These are phyloP conservation scores for Jatropha curcas DNA, from an alignment of 345 rosid species.

Conservation along the genomic window DNA sequence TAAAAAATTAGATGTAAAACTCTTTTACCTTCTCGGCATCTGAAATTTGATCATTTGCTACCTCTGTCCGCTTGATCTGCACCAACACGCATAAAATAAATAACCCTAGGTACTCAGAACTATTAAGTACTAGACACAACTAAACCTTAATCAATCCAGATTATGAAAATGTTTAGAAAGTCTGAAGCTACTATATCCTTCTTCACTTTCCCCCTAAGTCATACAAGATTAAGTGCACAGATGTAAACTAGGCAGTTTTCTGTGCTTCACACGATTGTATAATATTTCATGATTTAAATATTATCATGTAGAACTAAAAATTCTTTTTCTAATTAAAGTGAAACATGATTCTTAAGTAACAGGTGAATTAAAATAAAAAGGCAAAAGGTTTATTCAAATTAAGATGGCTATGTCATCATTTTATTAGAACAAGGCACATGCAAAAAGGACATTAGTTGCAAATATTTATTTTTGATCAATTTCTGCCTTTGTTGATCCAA, in stretches of 20 bases:
- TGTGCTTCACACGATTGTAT: too few relatives aligned
- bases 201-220: neutral
- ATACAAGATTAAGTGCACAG: neutral
- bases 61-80: conserved; percentile 53
- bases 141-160: neutral
- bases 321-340: too few relatives aligned
- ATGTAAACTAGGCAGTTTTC: neutral
- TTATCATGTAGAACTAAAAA: too few relatives aligned
- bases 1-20: neutral
- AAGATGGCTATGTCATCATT: too few relatives aligned
- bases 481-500: too few relatives aligned
- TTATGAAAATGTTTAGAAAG: neutral
- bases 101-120: conserved; percentile 1
- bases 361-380: too few relatives aligned
- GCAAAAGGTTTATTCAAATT: too few relatives aligned
- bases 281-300: too few relatives aligned
- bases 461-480: too few relatives aligned
- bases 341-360: too few relatives aligned
- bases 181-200: neutral
- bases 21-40: conserved; percentile 53
- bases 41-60: conserved; percentile 44
- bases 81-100: conserved; percentile 9
- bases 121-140: neutral
- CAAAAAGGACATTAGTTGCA: too few relatives aligned
- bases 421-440: too few relatives aligned